Evolutionary conservation across 129 eudicot species (phyloP).

Genomic region (Lactuca saligna): DNA sequence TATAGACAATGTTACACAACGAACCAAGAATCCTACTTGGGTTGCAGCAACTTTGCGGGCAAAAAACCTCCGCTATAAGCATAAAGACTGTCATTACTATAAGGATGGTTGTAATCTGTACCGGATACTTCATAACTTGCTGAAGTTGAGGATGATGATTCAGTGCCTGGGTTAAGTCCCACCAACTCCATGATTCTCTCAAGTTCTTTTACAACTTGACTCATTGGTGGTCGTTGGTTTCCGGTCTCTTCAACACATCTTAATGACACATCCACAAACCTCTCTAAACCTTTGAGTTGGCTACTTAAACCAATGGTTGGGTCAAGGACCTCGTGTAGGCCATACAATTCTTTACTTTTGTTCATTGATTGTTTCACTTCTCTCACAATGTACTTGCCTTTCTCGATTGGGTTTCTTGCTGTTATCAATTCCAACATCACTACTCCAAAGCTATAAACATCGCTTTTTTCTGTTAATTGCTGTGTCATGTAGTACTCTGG

Average conservation of each 20-base stretch:
- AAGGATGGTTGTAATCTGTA: slow-evolving; percentile 33
- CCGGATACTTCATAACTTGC: slow-evolving; percentile 25
- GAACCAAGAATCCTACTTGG: slow-evolving; percentile 3
- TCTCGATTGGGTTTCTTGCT: slow-evolving; percentile 59
- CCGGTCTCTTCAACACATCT: slow-evolving; percentile 58
- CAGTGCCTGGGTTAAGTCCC: slow-evolving; percentile 46
- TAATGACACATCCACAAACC: slow-evolving; percentile 52
- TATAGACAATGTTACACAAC: no score
- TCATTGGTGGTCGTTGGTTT: slow-evolving; percentile 51
- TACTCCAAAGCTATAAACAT: slow-evolving; percentile 66
- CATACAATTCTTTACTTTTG: slow-evolving; percentile 36
- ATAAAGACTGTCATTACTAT: slow-evolving; percentile 33
- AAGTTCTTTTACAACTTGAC: slow-evolving; percentile 53
- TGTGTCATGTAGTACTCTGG: slow-evolving; percentile 62
- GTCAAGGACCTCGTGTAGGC: slow-evolving; percentile 48
- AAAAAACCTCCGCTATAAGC: slow-evolving; percentile 20
- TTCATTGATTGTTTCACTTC: slow-evolving; percentile 57
- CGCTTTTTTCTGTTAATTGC: slow-evolving; percentile 56
- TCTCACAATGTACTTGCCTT: slow-evolving; percentile 57
- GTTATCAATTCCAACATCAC: slow-evolving; percentile 59
- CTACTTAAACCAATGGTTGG: slow-evolving; percentile 40
- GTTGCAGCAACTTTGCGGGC: slow-evolving; percentile 11
- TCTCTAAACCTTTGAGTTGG: slow-evolving; percentile 44
- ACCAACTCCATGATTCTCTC: slow-evolving; percentile 43
- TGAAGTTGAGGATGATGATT: slow-evolving; percentile 37